Base-by-base conservation (phyloP, 1,284 basidiomycete species). In the Melampsora occidentalis region DNA sequence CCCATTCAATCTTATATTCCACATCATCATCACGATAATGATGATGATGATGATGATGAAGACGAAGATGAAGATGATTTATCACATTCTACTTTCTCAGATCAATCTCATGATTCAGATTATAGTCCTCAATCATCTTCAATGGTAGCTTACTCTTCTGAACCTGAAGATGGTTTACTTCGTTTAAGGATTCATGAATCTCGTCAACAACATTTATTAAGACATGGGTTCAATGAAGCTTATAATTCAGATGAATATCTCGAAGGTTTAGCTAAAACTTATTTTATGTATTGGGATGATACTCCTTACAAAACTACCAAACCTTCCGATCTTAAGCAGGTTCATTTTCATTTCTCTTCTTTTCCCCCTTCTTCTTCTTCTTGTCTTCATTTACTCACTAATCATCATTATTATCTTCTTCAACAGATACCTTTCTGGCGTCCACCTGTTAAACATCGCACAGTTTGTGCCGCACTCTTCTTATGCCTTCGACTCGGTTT, bases 241-340 rank as follows among this genome's bases (percentile, higher is more conserved):
- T 49, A 46, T 7, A 46, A 69, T 33, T 61, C 66, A 51, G 65
- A 59, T n/a, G 66, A 76, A 31, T 69, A 76, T 46, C 18, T 63
- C 6, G 77, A 80, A 75, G 81, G 80, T 12, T 77, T 82, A 46
- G 80, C 81, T 63, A 81, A 81, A 77, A 78, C 79, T 64, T 80
- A 82, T 78, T 81, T 80, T 67, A 72, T 81, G 2, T 82, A 82
- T 71, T 82, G 80, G 80, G 80, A 80, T 64, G 81, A 82, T 68
- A 78, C 80, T 2, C 79, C 81, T 20, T 79, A 81, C 51, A 76
- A 76, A 31, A 48, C 48, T 46, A 76, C 59, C 31, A 64, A 68
- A 62, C 65, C 73, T 20, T 62, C 57, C 16, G 73, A 69, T 69
- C 57, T 76, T 5, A 28, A 68, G 42, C 73, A 69, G 49, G 65